Conservation (phyloP, 306 rosid genomes). For the Cicer bijugum region DNA sequence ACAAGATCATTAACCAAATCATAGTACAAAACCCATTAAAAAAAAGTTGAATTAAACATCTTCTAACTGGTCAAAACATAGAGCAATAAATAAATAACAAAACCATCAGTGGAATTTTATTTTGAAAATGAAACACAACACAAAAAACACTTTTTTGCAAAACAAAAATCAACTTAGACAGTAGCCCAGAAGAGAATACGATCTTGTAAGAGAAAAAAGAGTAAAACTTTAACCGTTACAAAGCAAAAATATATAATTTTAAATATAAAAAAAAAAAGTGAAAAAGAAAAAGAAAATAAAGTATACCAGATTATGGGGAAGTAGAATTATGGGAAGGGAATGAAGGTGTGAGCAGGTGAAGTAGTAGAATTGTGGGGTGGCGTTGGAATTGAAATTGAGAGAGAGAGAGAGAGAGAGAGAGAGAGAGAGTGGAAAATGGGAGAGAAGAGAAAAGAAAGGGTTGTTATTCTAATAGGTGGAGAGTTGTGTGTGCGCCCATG, state of each 20-base stretch:
- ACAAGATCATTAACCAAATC: slow-evolving; percentile 39
- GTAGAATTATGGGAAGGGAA: not conserved
- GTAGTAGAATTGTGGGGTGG: slow-evolving; percentile 26
- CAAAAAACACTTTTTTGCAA: not conserved
- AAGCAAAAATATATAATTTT: not conserved
- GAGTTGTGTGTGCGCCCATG: slow-evolving; percentile 51
- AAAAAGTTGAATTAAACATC: not conserved
- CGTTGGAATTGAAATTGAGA: slow-evolving; percentile 22
- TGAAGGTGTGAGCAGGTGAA: not conserved
- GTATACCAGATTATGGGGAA: slow-evolving; percentile 27
- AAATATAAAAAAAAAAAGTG: not conserved
- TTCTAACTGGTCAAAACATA: not conserved
- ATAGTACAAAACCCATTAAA: slow-evolving; percentile 6
- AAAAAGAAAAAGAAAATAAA: not conserved
- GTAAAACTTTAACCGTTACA: slow-evolving; percentile 36
- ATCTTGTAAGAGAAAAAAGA: slow-evolving; percentile 19
- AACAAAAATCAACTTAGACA: not conserved
- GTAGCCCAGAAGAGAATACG: slow-evolving; percentile 39
- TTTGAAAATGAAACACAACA: not conserved
- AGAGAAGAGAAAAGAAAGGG: not conserved
- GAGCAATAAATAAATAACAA: not conserved
- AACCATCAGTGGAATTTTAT: not conserved
- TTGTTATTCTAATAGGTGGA: slow-evolving; percentile 49
- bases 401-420: not conserved
- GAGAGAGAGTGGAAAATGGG: not conserved